Evolutionary conservation across 495 filamentous ascomycete genomes (phyloP).

Genomic region (Penicillium lividum): DNA sequence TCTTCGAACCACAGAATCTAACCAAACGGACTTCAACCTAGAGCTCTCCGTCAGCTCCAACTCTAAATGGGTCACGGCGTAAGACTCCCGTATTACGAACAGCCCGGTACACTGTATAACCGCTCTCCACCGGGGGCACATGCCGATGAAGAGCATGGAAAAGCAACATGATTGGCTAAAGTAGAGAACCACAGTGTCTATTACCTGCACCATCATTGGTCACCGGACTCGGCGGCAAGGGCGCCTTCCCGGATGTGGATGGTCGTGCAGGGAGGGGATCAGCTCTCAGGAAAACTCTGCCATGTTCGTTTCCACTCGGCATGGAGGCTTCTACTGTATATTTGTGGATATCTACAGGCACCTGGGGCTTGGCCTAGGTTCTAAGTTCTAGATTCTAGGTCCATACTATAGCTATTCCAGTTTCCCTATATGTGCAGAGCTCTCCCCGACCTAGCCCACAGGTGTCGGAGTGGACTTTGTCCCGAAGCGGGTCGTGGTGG

Average conservation of each 20-base stretch:
- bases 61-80: slow-evolving; percentile 14
- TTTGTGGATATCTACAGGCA: neutral
- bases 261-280: slow-evolving; percentile 25
- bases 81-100: slow-evolving; percentile 9
- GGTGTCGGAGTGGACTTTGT: slow-evolving; percentile 1
- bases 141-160: slow-evolving; percentile 28
- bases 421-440: neutral
- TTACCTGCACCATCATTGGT: slow-evolving; percentile 12
- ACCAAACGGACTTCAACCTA: no score
- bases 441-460: neutral
- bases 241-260: slow-evolving; percentile 27
- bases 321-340: neutral
- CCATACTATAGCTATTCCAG: no score
- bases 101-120: slow-evolving; percentile 20
- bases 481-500: slow-evolving; percentile 15
- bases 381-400: no score
- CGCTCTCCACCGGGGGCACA: slow-evolving; percentile 24
- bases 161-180: slow-evolving; percentile 30
- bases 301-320: neutral
- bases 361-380: neutral
- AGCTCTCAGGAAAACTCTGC: slow-evolving; percentile 10
- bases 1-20: no score
- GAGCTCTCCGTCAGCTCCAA: slow-evolving; percentile 8
- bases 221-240: slow-evolving; percentile 16
- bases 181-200: slow-evolving; percentile 15